phyloP scores from a whole-genome alignment of 1,284 basidiomycete species.

The Austroboletus niveus region DNA sequence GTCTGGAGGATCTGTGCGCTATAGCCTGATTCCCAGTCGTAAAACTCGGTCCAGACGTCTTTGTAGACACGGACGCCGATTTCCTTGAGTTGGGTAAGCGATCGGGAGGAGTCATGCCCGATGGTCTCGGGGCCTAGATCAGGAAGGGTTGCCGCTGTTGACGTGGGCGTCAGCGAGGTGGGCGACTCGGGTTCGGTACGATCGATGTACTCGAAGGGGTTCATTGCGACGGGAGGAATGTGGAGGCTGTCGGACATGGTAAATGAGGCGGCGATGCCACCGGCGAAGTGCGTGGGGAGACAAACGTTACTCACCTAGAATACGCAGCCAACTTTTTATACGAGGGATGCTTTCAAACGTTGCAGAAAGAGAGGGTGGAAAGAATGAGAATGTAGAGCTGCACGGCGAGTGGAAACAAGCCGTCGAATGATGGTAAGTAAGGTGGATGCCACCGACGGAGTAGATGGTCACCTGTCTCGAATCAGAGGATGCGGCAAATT shows the following conservation, averaged over 20 bases:
- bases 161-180: background rate
- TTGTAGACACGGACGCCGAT: conserved; percentile 24
- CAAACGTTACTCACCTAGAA: no score
- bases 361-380: conserved; percentile 2
- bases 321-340: background rate
- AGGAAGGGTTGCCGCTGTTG: background rate
- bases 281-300: no score
- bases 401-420: no score
- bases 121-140: background rate
- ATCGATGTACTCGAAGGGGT: conserved; percentile 17
- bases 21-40: conserved; percentile 33
- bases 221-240: conserved; percentile 8
- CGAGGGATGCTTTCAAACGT: background rate
- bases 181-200: conserved; percentile 23
- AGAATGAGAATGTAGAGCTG: background rate
- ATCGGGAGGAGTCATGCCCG: background rate
- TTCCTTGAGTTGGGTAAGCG: conserved; percentile 8
- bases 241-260: no score
- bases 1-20: conserved; percentile 15
- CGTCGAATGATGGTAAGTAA: no score
- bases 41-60: conserved; percentile 37
- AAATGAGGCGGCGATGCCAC: no score
- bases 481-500: no score
- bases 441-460: no score
- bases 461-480: no score